Evolutionary conservation across 495 filamentous ascomycete species (phyloP).

Genomic region (Podospora conica): DNA sequence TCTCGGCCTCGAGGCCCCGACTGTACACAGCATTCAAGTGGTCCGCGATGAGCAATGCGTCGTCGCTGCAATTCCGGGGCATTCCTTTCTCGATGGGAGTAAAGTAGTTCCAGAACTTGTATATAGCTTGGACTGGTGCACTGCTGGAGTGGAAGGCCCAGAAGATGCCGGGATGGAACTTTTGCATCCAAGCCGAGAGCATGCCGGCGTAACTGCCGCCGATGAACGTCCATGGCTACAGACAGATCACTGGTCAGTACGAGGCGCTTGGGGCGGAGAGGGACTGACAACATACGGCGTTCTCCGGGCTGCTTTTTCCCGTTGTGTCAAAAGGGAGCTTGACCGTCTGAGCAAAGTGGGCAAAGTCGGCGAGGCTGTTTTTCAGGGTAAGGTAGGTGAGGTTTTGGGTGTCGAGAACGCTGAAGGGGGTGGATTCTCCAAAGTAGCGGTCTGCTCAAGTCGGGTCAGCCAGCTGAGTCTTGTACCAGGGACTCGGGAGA

Average conservation of each 20-base stretch:
- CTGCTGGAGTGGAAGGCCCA: constrained; percentile 62
- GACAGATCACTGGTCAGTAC: neutral
- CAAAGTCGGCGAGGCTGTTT: constrained; percentile 57
- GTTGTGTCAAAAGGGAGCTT: constrained; percentile 51
- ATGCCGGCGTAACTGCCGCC: constrained; percentile 60
- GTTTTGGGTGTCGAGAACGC: constrained; percentile 46
- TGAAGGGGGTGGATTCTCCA: constrained; percentile 54
- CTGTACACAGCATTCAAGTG: constrained; percentile 47
- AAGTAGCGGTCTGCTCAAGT: constrained; percentile 51
- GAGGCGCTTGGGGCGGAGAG: constrained; percentile 16
- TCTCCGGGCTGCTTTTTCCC: constrained; percentile 45
- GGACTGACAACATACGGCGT: constrained; percentile 38
- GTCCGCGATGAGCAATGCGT: constrained; percentile 49
- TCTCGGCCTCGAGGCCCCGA: constrained; percentile 35
- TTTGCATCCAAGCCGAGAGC: constrained; percentile 54
- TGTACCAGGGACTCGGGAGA: neutral
- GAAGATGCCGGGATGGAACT: constrained; percentile 53
- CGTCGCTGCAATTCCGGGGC: constrained; percentile 55
- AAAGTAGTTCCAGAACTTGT: constrained; percentile 60
- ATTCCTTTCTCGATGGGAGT: constrained; percentile 52
- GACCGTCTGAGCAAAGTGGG: constrained; percentile 55
- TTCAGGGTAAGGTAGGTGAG: constrained; percentile 55
- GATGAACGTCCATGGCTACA: constrained; percentile 52
- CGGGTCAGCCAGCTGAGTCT: neutral
- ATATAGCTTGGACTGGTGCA: constrained; percentile 55